A percentile compares a stretch with the other conserved stretches of the same genome.
These are phyloP conservation scores for Rhizopogon vesiculosus DNA, from an alignment of 768 basidiomycete species.

Conservation along the genomic window DNA sequence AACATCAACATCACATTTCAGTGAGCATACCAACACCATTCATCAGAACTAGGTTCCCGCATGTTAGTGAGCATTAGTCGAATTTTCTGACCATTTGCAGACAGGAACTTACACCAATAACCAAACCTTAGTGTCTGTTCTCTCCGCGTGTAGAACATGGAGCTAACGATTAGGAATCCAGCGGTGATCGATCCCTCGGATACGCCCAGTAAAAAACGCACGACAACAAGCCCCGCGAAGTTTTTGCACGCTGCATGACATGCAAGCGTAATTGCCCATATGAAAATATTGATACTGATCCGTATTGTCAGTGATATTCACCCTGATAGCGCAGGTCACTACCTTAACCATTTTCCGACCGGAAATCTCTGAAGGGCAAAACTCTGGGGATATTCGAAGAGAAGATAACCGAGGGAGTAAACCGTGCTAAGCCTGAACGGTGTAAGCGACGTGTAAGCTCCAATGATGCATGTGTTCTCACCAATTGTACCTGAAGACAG, in stretches of 20 bases:
- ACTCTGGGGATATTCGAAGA: not conserved
- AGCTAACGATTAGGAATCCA: conserved; percentile 50
- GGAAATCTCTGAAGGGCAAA: too few species aligned
- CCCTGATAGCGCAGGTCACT: not conserved
- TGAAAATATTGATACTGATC: conserved; percentile 29
- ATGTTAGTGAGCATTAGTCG: not conserved
- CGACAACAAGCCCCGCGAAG: conserved; percentile 55
- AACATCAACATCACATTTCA: not conserved
- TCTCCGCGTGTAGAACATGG: conserved; percentile 65
- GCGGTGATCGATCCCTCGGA: conserved; percentile 42
- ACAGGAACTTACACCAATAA: conserved; percentile 54
- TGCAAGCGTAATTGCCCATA: conserved; percentile 54
- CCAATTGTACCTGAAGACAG: too few species aligned
- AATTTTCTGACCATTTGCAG: not conserved
- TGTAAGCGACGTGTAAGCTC: not conserved
- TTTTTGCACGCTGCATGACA: conserved; percentile 62
- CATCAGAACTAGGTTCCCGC: conserved; percentile 48
- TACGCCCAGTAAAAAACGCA: conserved; percentile 57
- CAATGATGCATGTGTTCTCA: not conserved
- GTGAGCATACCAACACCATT: conserved; percentile 50
- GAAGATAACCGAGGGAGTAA: conserved; percentile 59
- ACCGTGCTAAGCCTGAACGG: conserved; percentile 57
- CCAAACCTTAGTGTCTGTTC: conserved; percentile 62
- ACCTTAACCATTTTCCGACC: conserved; percentile 56
- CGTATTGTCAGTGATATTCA: conserved; percentile 26